Evolutionary conservation across 768 basidiomycete species (phyloP).

Genomic region (Baorangia bicolor): DNA sequence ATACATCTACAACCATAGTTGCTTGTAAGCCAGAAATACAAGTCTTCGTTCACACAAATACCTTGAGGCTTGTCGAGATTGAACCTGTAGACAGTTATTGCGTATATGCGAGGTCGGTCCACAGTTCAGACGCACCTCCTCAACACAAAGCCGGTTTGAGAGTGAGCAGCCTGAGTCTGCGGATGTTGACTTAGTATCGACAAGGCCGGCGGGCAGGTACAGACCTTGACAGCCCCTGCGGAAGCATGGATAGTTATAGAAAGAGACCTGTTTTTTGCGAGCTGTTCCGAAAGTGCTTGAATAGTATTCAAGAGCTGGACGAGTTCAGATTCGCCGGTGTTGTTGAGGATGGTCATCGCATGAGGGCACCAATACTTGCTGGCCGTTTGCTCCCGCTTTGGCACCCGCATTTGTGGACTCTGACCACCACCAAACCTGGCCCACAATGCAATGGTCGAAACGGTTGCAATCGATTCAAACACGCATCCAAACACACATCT

Average conservation of each 20-base stretch:
- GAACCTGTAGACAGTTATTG: constrained; percentile 45
- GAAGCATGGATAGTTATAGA: constrained; percentile 72
- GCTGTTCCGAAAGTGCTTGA: constrained; percentile 78
- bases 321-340: constrained; percentile 53
- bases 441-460: background rate
- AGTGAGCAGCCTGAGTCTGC: constrained; percentile 84
- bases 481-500: background rate
- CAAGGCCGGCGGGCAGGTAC: constrained; percentile 14
- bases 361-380: background rate
- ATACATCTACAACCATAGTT: constrained; percentile 62
- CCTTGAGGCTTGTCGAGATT: constrained; percentile 89
- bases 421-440: background rate
- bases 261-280: constrained; percentile 72
- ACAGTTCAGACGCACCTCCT: constrained; percentile 52
- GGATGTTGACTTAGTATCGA: background rate
- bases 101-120: background rate
- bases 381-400: constrained; percentile 8
- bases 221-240: constrained; percentile 77
- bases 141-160: constrained; percentile 89
- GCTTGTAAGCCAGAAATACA: background rate
- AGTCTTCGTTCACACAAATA: constrained; percentile 25
- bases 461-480: too few relatives aligned
- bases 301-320: constrained; percentile 65
- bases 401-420: background rate
- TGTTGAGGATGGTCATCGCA: constrained; percentile 57